A percentile compares a stretch with the other conserved stretches of the same genome.
These are phyloP conservation scores for Entonaema liquescens DNA, from an alignment of 495 filamentous ascomycete species.

Conservation along the genomic window DNA sequence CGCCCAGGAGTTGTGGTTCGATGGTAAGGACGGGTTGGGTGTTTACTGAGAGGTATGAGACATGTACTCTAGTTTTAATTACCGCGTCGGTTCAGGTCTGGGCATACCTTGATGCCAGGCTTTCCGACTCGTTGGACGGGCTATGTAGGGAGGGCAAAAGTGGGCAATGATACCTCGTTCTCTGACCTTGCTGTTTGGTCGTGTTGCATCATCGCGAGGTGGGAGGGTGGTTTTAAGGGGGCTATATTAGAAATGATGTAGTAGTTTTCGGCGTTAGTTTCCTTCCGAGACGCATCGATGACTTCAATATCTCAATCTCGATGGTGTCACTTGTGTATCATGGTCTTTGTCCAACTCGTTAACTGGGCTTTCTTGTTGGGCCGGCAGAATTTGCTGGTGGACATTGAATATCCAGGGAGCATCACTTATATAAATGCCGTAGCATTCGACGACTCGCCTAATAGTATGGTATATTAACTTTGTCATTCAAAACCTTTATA, in stretches of 20 bases:
- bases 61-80: slow-evolving; percentile 8
- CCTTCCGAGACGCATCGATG: neutral
- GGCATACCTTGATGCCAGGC: neutral
- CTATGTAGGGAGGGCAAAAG: neutral
- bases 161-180: slow-evolving; percentile 18
- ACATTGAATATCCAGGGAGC: neutral
- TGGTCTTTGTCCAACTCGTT: neutral
- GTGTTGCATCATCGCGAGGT: neutral
- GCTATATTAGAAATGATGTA: slow-evolving; percentile 3
- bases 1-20: slow-evolving; percentile 7
- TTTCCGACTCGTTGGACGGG: neutral
- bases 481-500: neutral
- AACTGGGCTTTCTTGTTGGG: neutral
- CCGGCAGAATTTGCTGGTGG: neutral
- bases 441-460: neutral
- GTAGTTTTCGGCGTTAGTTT: neutral
- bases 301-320: neutral
- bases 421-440: neutral
- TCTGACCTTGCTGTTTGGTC: neutral
- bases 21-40: neutral
- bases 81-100: neutral
- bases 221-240: neutral
- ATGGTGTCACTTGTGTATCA: neutral
- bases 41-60: neutral
- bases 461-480: neutral